Evolutionary conservation across 345 rosid species (phyloP).

Genomic region (Boechera divaricarpa): DNA sequence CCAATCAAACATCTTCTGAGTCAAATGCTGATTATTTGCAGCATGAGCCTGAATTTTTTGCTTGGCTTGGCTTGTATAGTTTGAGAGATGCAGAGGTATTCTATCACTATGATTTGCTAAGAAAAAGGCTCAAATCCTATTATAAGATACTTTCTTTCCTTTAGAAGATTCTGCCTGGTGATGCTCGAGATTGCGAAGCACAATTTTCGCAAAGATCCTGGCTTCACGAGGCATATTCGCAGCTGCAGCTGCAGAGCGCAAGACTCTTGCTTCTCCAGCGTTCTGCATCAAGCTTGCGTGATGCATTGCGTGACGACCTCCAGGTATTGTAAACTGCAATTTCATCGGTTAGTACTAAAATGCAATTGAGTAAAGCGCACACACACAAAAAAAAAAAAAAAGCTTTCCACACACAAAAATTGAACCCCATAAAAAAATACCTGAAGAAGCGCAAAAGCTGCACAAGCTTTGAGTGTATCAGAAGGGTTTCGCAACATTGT

Average conservation of each 20-base stretch:
- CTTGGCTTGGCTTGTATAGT: constrained; percentile 22
- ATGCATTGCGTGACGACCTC: constrained; percentile 82
- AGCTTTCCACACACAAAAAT: neutral
- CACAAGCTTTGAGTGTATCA: constrained; percentile 66
- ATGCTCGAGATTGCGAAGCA: constrained; percentile 85
- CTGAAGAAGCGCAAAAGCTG: constrained; percentile 92
- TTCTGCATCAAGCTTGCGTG: constrained; percentile 87
- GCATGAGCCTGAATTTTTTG: constrained; percentile 19
- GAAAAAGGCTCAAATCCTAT: constrained; percentile 18
- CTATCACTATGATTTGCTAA: constrained; percentile 21
- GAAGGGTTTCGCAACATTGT: constrained; percentile 68
- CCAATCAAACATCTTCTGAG: constrained; percentile 22
- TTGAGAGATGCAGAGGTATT: constrained; percentile 16
- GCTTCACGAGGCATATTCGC: constrained; percentile 74
- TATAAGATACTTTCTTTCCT: constrained; percentile 32
- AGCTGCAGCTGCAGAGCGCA: constrained; percentile 92
- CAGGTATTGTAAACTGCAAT: constrained; percentile 85
- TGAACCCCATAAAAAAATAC: constrained; percentile 33
- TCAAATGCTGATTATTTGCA: constrained; percentile 6
- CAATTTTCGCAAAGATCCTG: constrained; percentile 77
- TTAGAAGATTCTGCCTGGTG: constrained; percentile 61
- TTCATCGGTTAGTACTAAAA: constrained; percentile 15
- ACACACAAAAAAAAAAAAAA: neutral
- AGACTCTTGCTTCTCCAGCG: constrained; percentile 71
- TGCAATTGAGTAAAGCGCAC: neutral